Percentiles rank a stretch among this genome's conserved stretches.
Evolutionary conservation across 1,284 basidiomycete species (phyloP).

Genomic region (Cutaneotrichosporon arboriforme): DNA sequence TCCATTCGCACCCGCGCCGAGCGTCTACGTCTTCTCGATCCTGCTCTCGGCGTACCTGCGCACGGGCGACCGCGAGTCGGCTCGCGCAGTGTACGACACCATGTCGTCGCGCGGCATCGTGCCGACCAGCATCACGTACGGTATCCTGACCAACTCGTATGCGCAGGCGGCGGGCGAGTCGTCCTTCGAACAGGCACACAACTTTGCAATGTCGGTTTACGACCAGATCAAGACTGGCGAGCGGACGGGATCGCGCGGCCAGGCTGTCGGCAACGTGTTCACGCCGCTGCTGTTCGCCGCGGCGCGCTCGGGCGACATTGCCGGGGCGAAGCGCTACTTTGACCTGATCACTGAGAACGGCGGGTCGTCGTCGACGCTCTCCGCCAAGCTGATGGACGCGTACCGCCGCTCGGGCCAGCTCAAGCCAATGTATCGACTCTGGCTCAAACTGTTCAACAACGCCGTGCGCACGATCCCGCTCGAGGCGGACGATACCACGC

Average conservation of each 20-base stretch:
- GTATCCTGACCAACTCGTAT: constrained; percentile 59
- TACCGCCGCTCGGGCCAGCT: constrained; percentile 63
- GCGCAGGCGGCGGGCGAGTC: constrained; percentile 18
- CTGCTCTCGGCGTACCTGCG: constrained; percentile 75
- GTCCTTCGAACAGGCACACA: constrained; percentile 33
- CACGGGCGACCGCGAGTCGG: constrained; percentile 54
- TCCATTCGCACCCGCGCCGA: constrained; percentile 25
- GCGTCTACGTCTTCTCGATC: constrained; percentile 68
- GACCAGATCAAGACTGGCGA: constrained; percentile 17
- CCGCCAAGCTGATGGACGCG: constrained; percentile 65
- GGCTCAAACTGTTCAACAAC: constrained; percentile 48
- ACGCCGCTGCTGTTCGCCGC: constrained; percentile 36
- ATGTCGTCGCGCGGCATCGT: constrained; percentile 65
- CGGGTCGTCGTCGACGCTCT: constrained; percentile 18
- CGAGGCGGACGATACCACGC: neutral
- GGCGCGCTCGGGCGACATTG: constrained; percentile 19
- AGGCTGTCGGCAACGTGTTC: constrained; percentile 32
- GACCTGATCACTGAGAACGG: constrained; percentile 7
- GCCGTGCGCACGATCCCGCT: constrained; percentile 6
- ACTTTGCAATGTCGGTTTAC: constrained; percentile 35
- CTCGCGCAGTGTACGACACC: constrained; percentile 65
- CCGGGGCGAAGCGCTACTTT: constrained; percentile 58
- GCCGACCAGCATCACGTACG: constrained; percentile 67
- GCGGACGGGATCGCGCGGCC: constrained; percentile 17
- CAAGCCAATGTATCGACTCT: constrained; percentile 58